phyloP scores from a whole-genome alignment of 331 rosid species.

The Malus hybrid region DNA sequence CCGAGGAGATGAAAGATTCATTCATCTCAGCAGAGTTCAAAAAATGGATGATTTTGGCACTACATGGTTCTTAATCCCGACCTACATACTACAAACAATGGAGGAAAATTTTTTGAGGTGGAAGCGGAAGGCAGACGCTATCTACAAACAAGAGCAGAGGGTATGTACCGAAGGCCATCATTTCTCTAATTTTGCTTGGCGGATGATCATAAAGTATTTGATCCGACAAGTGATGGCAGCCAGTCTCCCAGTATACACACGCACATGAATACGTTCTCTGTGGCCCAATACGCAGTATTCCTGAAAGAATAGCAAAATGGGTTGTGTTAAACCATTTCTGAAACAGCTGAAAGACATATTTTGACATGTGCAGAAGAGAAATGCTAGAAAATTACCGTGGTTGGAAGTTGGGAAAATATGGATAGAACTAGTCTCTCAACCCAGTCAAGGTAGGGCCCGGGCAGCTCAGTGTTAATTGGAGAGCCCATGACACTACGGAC shows the following conservation, averaged over 20 bases:
- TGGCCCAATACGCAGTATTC: background rate
- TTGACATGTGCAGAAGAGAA: background rate
- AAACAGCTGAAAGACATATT: background rate
- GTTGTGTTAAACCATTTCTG: background rate
- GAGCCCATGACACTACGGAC: background rate
- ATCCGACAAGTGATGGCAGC: background rate
- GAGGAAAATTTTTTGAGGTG: background rate
- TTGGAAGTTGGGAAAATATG: background rate
- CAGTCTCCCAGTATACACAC: background rate
- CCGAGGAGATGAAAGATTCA: background rate
- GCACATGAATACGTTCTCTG: background rate
- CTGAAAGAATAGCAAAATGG: constrained; percentile 3
- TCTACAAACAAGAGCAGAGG: constrained; percentile 1
- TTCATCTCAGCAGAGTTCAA: background rate
- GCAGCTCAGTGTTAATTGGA: background rate
- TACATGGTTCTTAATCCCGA: background rate
- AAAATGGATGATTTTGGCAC: constrained; percentile 4
- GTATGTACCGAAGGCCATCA: constrained; percentile 3
- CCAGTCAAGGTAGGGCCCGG: constrained; percentile 4
- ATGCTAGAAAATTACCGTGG: constrained; percentile 11
- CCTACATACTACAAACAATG: background rate
- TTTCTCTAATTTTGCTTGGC: background rate
- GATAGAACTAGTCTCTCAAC: background rate
- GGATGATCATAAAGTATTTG: background rate
- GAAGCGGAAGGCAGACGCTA: background rate